Conservation (phyloP, 129 eudicot genomes). For the Pseudognaphalium luteoalbum region DNA sequence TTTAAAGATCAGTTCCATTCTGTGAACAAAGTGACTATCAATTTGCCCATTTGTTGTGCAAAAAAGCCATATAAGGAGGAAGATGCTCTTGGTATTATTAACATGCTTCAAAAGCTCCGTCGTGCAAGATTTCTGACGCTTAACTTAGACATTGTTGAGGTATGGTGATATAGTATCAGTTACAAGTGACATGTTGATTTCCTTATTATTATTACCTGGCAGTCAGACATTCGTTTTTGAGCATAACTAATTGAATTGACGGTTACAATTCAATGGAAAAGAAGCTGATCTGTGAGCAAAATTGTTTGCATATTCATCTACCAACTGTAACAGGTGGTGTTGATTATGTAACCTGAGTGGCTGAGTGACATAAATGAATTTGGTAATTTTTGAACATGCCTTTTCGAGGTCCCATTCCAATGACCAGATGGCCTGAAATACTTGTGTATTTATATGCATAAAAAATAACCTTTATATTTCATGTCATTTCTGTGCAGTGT, state of each 20-base stretch:
- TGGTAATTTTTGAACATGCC: too few species aligned
- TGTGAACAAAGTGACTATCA: slow-evolving; percentile 7
- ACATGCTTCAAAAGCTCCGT: slow-evolving; percentile 20
- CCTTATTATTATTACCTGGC: not conserved
- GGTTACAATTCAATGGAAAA: too few species aligned
- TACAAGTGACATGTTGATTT: not conserved
- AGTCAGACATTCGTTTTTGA: not conserved
- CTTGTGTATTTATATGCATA: not conserved
- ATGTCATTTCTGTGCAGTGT: too few species aligned
- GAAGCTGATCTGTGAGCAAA: too few species aligned
- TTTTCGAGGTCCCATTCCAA: too few species aligned
- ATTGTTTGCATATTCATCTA: too few species aligned
- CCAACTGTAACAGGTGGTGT: too few species aligned
- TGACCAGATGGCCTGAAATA: not conserved
- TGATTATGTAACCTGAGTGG: too few species aligned
- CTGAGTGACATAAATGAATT: too few species aligned
- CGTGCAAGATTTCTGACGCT: slow-evolving; percentile 24
- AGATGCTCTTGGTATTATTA: not conserved
- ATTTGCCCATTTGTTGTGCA: too few species aligned
- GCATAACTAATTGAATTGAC: too few species aligned
- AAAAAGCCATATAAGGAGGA: not conserved
- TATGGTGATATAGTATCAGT: slow-evolving; percentile 4
- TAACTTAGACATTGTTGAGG: slow-evolving; percentile 19
- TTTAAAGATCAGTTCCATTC: not conserved
- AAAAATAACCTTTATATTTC: too few species aligned